phyloP scores from a whole-genome alignment of 345 rosid genomes.

The Eucalyptus rudis region DNA sequence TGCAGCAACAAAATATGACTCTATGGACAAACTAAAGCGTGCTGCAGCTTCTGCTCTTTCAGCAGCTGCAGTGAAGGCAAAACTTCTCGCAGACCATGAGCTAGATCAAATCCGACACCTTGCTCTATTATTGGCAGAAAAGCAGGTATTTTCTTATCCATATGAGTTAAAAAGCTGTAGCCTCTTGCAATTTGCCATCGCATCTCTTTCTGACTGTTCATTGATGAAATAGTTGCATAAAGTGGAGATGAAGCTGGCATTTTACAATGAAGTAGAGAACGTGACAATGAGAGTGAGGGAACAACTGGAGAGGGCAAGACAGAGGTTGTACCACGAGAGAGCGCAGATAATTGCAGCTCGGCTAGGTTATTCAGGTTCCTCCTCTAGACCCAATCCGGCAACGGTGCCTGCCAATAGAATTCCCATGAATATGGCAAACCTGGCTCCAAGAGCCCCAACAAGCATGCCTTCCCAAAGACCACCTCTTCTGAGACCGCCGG shows the following conservation, averaged over 20 bases:
- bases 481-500: slow-evolving; percentile 53
- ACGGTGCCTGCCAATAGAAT: slow-evolving; percentile 58
- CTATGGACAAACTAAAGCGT: slow-evolving; percentile 51
- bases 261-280: slow-evolving; percentile 71
- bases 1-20: slow-evolving; percentile 32
- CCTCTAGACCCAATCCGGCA: slow-evolving; percentile 47
- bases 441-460: slow-evolving; percentile 58
- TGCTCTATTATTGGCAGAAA: slow-evolving; percentile 58
- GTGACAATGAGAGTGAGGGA: slow-evolving; percentile 60
- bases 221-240: slow-evolving; percentile 52
- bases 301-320: slow-evolving; percentile 87
- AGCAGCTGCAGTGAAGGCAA: slow-evolving; percentile 97
- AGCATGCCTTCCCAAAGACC: slow-evolving; percentile 51
- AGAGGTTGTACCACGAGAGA: slow-evolving; percentile 81
- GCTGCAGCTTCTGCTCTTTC: slow-evolving; percentile 77
- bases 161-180: not conserved
- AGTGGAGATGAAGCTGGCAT: slow-evolving; percentile 74
- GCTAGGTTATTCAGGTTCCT: slow-evolving; percentile 58
- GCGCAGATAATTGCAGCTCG: slow-evolving; percentile 91
- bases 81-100: slow-evolving; percentile 71
- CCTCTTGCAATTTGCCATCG: not conserved
- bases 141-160: slow-evolving; percentile 42
- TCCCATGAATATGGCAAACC: slow-evolving; percentile 44
- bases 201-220: not conserved
- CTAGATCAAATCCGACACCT: slow-evolving; percentile 79